These are phyloP conservation scores for Bolboschoenus planiculmis DNA, from an alignment of 176 grass and related monocot genomes.

Conservation along the genomic window DNA sequence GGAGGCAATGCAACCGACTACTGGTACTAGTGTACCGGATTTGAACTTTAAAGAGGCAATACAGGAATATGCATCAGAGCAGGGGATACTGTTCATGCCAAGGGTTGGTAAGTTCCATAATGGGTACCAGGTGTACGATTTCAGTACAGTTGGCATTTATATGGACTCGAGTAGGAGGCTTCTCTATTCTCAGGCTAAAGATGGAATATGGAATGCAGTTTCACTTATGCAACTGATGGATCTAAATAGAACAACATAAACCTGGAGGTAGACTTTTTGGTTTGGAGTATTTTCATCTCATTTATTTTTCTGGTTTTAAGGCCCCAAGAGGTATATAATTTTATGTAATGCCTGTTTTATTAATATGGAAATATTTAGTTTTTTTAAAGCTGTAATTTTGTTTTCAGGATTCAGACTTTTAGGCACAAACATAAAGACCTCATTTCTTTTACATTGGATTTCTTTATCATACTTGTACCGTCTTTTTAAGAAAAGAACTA, in stretches of 20 bases:
- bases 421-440: too few species aligned
- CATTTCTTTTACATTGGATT: neutral
- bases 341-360: too few species aligned
- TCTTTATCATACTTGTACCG: neutral
- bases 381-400: too few species aligned
- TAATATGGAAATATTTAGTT: too few species aligned
- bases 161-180: constrained; percentile 66
- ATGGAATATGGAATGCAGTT: constrained; percentile 65
- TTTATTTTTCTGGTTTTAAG: neutral
- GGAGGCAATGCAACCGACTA: constrained; percentile 54
- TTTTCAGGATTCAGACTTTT: too few species aligned
- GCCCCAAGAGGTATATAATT: too few species aligned
- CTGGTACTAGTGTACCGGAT: constrained; percentile 32
- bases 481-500: neutral
- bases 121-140: constrained; percentile 69
- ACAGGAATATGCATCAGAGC: constrained; percentile 67
- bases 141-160: constrained; percentile 58
- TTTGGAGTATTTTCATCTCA: neutral
- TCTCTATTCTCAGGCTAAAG: constrained; percentile 57
- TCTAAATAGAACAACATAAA: constrained; percentile 33
- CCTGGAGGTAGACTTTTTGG: constrained; percentile 9
- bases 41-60: constrained; percentile 82
- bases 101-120: constrained; percentile 75
- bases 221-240: constrained; percentile 69
- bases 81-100: constrained; percentile 74